Conservation (phyloP, 257 asterid genomes). For the Scutellaria minor region DNA sequence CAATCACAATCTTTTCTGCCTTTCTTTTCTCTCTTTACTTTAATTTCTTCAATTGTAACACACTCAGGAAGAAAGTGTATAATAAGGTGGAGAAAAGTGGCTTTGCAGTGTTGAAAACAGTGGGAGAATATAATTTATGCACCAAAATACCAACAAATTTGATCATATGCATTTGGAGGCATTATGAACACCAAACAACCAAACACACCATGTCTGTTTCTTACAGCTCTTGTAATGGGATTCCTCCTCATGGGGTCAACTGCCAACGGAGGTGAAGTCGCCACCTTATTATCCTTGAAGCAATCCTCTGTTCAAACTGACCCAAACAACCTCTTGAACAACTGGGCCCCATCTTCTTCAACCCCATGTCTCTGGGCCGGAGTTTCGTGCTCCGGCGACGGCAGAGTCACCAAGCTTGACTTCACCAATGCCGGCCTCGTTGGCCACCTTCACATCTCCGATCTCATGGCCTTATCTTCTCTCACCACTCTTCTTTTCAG, state of each 20-base stretch:
- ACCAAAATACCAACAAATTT: conserved; percentile 19
- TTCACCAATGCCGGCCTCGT: conserved; percentile 60
- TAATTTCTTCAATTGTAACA: neutral
- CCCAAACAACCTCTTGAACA: conserved; percentile 59
- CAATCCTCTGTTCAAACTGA: conserved; percentile 65
- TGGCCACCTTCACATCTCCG: conserved; percentile 64
- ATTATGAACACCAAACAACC: conserved; percentile 47
- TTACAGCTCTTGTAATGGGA: conserved; percentile 42
- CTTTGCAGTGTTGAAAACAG: neutral
- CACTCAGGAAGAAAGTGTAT: too few species aligned
- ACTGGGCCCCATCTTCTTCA: conserved; percentile 64
- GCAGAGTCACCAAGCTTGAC: conserved; percentile 59
- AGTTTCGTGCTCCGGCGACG: conserved; percentile 68
- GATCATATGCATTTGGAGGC: conserved; percentile 47
- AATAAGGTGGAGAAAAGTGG: neutral
- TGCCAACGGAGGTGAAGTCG: conserved; percentile 41
- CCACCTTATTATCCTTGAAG: conserved; percentile 62
- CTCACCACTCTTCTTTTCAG: conserved; percentile 53
- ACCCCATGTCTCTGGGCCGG: conserved; percentile 78
- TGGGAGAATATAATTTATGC: conserved; percentile 31
- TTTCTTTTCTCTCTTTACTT: conserved; percentile 1
- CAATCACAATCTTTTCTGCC: neutral
- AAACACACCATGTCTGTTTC: neutral
- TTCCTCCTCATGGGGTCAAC: conserved; percentile 46
- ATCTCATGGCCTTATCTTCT: conserved; percentile 54